These are phyloP conservation scores for Blastobotrys persicus DNA, from an alignment of 1,139 yeast genomes.

Conservation along the genomic window DNA sequence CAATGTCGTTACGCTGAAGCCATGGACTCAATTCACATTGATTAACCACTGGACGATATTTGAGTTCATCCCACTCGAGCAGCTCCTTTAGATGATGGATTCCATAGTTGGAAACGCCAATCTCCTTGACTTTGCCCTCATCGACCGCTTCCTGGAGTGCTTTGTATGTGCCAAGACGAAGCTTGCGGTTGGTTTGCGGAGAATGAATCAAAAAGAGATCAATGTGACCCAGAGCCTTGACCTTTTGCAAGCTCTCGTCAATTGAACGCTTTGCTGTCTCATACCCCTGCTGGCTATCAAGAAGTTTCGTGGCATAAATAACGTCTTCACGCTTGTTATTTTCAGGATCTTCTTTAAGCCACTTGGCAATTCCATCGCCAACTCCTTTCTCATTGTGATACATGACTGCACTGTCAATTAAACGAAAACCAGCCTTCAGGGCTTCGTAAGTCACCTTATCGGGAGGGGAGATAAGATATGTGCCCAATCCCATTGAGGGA, in stretches of 20 bases:
- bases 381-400: conserved; percentile 45
- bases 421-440: conserved; percentile 49
- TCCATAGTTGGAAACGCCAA: conserved; percentile 46
- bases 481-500: conserved; percentile 48
- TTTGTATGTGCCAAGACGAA: conserved; percentile 18
- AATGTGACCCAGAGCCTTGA: conserved; percentile 65
- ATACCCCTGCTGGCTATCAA: conserved; percentile 53
- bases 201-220: conserved; percentile 83
- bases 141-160: conserved; percentile 25
- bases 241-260: conserved; percentile 58
- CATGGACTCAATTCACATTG: conserved; percentile 57
- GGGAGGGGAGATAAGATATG: conserved; percentile 50
- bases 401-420: conserved; percentile 22
- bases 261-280: conserved; percentile 55
- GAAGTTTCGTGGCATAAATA: conserved; percentile 54
- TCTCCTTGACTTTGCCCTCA: conserved; percentile 36
- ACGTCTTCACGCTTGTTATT: conserved; percentile 49
- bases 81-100: conserved; percentile 39
- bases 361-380: conserved; percentile 43
- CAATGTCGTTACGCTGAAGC: conserved; percentile 53
- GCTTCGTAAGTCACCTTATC: conserved; percentile 35
- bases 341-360: conserved; percentile 53
- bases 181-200: conserved; percentile 48
- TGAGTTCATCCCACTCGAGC: conserved; percentile 36
- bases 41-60: conserved; percentile 46